phyloP scores from a whole-genome alignment of 208 protist species.

The Leishmania guyanensis region DNA sequence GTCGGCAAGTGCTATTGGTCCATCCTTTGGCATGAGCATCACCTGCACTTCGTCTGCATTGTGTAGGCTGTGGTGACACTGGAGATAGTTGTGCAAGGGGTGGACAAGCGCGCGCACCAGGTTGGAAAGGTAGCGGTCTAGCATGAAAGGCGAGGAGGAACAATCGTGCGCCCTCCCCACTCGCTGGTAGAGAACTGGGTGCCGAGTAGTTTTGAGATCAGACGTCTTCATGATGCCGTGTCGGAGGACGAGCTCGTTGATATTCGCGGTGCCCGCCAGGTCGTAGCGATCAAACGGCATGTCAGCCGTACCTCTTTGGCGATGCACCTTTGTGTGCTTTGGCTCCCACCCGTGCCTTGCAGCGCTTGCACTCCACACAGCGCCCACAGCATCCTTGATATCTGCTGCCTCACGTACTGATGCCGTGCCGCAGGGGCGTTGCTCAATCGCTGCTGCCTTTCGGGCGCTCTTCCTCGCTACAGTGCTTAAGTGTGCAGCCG shows the following conservation, averaged over 20 bases:
- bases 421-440: neutral
- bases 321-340: neutral
- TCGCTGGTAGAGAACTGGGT: slow-evolving; percentile 3
- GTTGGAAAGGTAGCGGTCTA: slow-evolving; percentile 45
- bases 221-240: slow-evolving; percentile 22
- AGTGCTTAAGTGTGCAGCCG: neutral
- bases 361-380: slow-evolving; percentile 6
- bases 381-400: neutral
- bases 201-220: slow-evolving; percentile 9
- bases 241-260: slow-evolving; percentile 45
- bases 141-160: slow-evolving; percentile 17
- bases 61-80: slow-evolving; percentile 43
- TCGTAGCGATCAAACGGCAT: slow-evolving; percentile 24
- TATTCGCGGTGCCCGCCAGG: slow-evolving; percentile 18
- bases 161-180: neutral
- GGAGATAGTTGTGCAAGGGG: slow-evolving; percentile 55
- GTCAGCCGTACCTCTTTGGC: neutral
- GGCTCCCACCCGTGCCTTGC: slow-evolving; percentile 13
- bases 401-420: neutral
- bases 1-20: slow-evolving; percentile 34
- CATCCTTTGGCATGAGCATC: slow-evolving; percentile 47
- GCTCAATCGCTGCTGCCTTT: slow-evolving; percentile 8
- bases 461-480: neutral
- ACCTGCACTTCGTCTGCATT: slow-evolving; percentile 64
- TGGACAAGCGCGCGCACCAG: slow-evolving; percentile 45